Base-by-base conservation (phyloP, 345 rosid genomes). In the Carallia pectinifolia region DNA sequence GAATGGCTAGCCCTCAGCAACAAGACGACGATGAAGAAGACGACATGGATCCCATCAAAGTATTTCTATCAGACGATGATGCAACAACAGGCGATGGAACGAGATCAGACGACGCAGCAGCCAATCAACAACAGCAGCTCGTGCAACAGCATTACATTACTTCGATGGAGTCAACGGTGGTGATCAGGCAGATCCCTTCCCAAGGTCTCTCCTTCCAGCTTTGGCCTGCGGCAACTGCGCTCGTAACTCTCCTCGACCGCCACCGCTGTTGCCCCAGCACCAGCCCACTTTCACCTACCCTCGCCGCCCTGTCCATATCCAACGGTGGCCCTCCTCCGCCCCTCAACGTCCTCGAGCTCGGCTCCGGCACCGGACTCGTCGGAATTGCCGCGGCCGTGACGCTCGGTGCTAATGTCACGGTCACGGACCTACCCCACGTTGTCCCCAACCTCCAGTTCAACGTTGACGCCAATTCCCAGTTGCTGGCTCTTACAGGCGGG, bases 401-500 rank as follows among this genome's bases (percentile, higher is more conserved):
- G 18, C 89, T 94, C 1, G 78, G 85, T 2, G 94, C 97, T 62
- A 56, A 78, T 23, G 93, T 89, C 55, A 88, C 89, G 18, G 90
- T 88, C 71, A 94, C 98, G 17, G 97, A 94, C 84, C 85, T 91
- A 72, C 97, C 97, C 1, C 90, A 88, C 82, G 97, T 91, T 47
- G 77, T 87, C 10, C 79, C 87, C 36, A 93, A 93, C 76, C 85
- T 93, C n/a, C 85, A 67, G 69, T 86, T 81, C 85, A 93, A 89
- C 80, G 92, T 74, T 5, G 88, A 91, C 50, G 85, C 85, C 3
- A 93, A 93, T 67, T 80, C 85, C n/a, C 74, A 34, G 23, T 33
- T 74, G 31, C 61, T 88, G 53, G 63, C 63, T 4, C 64, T 52
- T 9, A 40, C 64, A 12, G 83, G 88, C 0, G 96, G 94, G 52